Conservation (phyloP, 345 rosid species). For the Melaleuca quinquenervia region DNA sequence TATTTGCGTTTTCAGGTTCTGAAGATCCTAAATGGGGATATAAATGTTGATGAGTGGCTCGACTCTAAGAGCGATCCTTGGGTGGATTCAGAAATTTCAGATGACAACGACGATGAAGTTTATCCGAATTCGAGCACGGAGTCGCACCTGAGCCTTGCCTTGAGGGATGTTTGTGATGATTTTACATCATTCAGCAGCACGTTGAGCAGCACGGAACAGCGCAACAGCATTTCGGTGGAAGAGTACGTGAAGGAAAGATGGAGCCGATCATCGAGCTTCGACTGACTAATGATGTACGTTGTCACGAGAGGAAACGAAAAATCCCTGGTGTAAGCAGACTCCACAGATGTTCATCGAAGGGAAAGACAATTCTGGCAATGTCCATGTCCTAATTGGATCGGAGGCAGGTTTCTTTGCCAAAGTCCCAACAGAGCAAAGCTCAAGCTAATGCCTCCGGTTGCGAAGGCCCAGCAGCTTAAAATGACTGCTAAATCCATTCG, state of each 20-base stretch:
- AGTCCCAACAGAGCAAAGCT: background rate
- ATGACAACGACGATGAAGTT: slow-evolving; percentile 64
- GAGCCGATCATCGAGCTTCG: slow-evolving; percentile 63
- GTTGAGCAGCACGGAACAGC: slow-evolving; percentile 47
- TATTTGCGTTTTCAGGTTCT: slow-evolving; percentile 25
- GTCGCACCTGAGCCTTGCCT: slow-evolving; percentile 50
- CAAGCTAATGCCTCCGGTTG: background rate
- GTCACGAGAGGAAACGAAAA: background rate
- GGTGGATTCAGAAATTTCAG: slow-evolving; percentile 27
- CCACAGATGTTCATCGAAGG: background rate
- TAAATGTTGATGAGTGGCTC: slow-evolving; percentile 15
- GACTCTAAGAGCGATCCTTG: background rate
- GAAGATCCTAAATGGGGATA: slow-evolving; percentile 47
- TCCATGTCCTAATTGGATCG: background rate
- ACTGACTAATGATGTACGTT: slow-evolving; percentile 3
- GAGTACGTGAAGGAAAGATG: slow-evolving; percentile 43
- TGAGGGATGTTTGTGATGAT: slow-evolving; percentile 62
- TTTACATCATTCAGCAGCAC: slow-evolving; percentile 52
- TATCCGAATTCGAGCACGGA: slow-evolving; percentile 58
- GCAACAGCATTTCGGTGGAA: slow-evolving; percentile 30
- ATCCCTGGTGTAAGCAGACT: background rate
- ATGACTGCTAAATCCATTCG: background rate
- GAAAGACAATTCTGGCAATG: background rate
- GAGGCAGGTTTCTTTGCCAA: background rate
- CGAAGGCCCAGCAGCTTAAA: background rate